phyloP scores from a whole-genome alignment of 805 yeast genomes.

The Hanseniaspora lindneri region DNA sequence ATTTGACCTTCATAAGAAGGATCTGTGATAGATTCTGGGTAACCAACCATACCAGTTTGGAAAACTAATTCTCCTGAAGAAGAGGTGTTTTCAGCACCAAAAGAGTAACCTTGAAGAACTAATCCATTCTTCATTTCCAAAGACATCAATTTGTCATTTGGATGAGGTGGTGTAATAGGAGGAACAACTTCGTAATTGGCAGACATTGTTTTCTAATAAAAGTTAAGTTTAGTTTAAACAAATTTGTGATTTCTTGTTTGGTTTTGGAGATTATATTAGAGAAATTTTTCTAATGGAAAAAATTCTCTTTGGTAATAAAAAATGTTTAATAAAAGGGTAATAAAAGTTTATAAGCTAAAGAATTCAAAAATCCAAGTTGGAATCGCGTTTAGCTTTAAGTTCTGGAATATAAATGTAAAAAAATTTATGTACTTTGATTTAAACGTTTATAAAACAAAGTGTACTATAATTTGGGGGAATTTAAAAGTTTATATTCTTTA shows the following conservation, averaged over 20 bases:
- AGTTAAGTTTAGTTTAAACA: too few species aligned
- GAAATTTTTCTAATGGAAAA: too few species aligned
- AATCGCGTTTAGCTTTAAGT: too few species aligned
- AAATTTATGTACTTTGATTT: too few species aligned
- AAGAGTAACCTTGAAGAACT: conserved; percentile 85
- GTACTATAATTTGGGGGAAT: conserved; percentile 6
- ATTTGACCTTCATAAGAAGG: conserved; percentile 98
- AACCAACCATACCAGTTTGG: conserved; percentile 99
- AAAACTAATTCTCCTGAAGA: conserved; percentile 92
- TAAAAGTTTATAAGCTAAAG: too few species aligned
- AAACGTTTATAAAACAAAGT: too few species aligned
- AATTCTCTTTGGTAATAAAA: background rate
- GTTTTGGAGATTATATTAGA: too few species aligned
- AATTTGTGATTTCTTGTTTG: background rate
- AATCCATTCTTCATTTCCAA: conserved; percentile 81
- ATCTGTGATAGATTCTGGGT: conserved; percentile 95
- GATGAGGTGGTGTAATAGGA: conserved; percentile 86
- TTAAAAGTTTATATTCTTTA: background rate
- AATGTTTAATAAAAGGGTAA: background rate
- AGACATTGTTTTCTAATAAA: conserved; percentile 8
- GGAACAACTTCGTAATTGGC: conserved; percentile 36
- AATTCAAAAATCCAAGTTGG: too few species aligned
- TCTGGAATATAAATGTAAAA: too few species aligned
- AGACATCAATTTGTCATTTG: conserved; percentile 70
- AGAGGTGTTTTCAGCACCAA: conserved; percentile 78